A percentile compares a stretch with the other conserved stretches of the same genome.
phyloP scores from a whole-genome alignment of 2,329 filamentous ascomycete genomes.

The Neofusicoccum kwambonambiense region DNA sequence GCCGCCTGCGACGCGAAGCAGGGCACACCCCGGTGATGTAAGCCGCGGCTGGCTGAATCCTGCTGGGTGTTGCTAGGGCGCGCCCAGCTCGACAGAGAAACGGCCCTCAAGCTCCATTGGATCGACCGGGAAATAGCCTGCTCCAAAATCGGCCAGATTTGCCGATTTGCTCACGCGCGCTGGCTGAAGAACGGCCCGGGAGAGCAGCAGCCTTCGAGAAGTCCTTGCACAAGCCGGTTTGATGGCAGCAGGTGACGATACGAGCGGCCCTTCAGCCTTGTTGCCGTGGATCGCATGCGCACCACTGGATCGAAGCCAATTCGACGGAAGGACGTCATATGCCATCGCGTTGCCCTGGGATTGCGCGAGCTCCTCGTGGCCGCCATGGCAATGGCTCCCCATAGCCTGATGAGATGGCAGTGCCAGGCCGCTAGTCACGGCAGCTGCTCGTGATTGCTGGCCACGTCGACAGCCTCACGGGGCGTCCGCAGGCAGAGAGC shows the following conservation, averaged over 20 bases:
- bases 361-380: slow-evolving; percentile 9
- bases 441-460: background rate
- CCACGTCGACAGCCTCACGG: slow-evolving; percentile 5
- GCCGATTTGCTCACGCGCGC: slow-evolving; percentile 11
- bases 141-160: slow-evolving; percentile 6
- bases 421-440: background rate
- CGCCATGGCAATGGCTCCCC: background rate
- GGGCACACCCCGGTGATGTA: slow-evolving; percentile 12
- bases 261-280: slow-evolving; percentile 4
- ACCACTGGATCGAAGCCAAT: background rate
- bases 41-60: slow-evolving; percentile 12
- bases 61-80: slow-evolving; percentile 12
- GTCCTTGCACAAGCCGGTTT: slow-evolving; percentile 14
- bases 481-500: background rate
- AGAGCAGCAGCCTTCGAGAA: slow-evolving; percentile 9
- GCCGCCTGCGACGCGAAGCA: slow-evolving; percentile 4
- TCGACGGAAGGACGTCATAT: slow-evolving; percentile 6
- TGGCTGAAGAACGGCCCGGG: slow-evolving; percentile 9
- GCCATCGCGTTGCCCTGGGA: slow-evolving; percentile 1
- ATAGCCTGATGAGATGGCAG: background rate
- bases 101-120: slow-evolving; percentile 7
- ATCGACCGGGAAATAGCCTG: slow-evolving; percentile 14
- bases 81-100: slow-evolving; percentile 9
- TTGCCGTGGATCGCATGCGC: slow-evolving; percentile 7
- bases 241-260: slow-evolving; percentile 2